These are phyloP conservation scores for Cetradonia linearis DNA, from an alignment of 495 filamentous ascomycete species.

Conservation along the genomic window DNA sequence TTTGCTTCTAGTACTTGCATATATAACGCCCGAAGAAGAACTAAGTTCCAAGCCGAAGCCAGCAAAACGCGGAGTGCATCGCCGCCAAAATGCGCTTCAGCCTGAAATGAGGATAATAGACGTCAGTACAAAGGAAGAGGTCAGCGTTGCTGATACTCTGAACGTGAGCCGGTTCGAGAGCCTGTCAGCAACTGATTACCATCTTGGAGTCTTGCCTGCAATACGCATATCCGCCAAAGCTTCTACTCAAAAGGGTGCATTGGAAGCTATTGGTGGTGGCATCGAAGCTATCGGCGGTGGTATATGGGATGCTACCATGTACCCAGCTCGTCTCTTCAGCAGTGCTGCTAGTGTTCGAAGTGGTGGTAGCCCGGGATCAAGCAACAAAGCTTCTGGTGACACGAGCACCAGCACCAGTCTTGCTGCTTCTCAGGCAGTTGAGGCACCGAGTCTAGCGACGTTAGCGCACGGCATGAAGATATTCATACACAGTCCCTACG, in stretches of 20 bases:
- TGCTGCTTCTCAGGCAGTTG: constrained; percentile 23
- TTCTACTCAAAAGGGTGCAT: constrained; percentile 51
- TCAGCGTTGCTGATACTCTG: constrained; percentile 68
- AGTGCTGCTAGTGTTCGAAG: constrained; percentile 78
- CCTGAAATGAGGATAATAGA: constrained; percentile 89
- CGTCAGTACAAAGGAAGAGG: constrained; percentile 65
- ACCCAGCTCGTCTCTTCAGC: constrained; percentile 72
- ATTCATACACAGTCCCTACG: constrained; percentile 92
- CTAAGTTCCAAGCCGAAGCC: constrained; percentile 39
- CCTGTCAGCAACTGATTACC: constrained; percentile 85
- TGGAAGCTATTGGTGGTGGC: constrained; percentile 56
- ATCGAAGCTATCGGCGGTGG: constrained; percentile 47
- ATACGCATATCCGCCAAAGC: constrained; percentile 49
- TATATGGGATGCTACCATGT: constrained; percentile 72
- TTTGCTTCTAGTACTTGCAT: constrained; percentile 80
- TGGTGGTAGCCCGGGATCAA: constrained; percentile 49
- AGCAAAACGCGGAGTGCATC: constrained; percentile 49
- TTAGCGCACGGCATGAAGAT: constrained; percentile 71
- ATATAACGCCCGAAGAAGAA: constrained; percentile 62
- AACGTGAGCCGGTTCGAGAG: constrained; percentile 75
- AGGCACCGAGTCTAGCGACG: constrained; percentile 27
- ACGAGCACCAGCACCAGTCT: constrained; percentile 37
- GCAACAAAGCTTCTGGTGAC: constrained; percentile 36
- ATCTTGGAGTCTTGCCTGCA: constrained; percentile 72
- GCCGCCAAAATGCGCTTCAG: constrained; percentile 62